Base-by-base conservation (phyloP, 768 basidiomycete species). In the Pholiota microspora region DNA sequence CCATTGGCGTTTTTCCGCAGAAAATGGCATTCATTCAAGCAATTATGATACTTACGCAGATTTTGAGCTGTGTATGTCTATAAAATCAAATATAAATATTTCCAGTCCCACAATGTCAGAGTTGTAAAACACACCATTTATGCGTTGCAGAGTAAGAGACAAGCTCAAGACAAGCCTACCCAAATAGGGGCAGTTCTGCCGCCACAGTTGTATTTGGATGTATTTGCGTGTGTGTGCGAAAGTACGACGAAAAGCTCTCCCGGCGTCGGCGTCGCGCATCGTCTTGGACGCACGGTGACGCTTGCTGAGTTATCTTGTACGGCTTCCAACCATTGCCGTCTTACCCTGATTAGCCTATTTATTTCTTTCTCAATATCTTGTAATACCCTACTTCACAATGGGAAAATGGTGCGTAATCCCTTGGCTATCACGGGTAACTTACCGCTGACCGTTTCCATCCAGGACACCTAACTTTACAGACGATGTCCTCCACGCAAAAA, bases 381-480 rank as follows among this genome's bases (percentile, higher is more conserved):
- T 63, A 50, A n/a, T n/a, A n/a, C n/a, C n/a, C 58, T 58, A 51
- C 34, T 24, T 62, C 55, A 71, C 63, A 63, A 89, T 89, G 88
- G 88, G 87, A 56, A 85, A 84, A 83, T 88, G 86, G 87, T 87
- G 59, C 59, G 76, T 42, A 42, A 21, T 67, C 48, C 16, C 28
- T 27, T 46, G 42, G 49, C 53, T 45, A 54, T 36, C 36, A 36
- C 45, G 34, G 46, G 53, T 54, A 42, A 42, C 46, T 31, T 47
- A 45, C 44, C 16, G 12, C 50, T 49, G 12, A 45, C 42, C 38
- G 16, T 49, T 59, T 29, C 5, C 38, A n/a, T 42, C 16, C 64
- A 92, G 89, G 89, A 88, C 86, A 15, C 70, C 81, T 36, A 82
- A 83, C 66, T 82, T 86, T 63, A 78, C 82, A 56, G 90, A 92